Evolutionary conservation across 768 basidiomycete species (phyloP), one percentile per base, ranked within the genome.

Genomic region (Auricularia auricula-judae): DNA sequence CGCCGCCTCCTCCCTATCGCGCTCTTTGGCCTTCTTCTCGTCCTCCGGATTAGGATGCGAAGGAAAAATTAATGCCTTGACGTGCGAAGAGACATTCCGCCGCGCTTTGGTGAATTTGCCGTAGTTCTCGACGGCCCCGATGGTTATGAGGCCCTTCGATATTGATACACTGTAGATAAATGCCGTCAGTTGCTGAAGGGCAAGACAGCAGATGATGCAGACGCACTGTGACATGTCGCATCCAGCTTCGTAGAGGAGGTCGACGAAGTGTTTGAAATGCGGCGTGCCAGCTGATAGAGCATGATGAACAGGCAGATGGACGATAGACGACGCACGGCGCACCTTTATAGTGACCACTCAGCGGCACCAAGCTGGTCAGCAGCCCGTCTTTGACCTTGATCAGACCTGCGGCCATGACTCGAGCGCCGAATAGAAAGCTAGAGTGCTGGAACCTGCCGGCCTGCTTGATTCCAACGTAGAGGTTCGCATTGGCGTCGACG

Each of bases 201-300:
- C 23, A 29, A 5, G 56, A 29, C 23, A 59, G 34, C 14, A 14
- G 56, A 59, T 8, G 54, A 56, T 10, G 47, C 14, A 18, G 47
- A 36, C 56, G 56, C 29, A 59, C 56, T 59, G 56, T 18, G 56
- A 59, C 56, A 59, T 59, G 29, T 59, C 56, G 18, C 56, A 59
- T 10, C 56, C 56, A 4, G 56, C 23, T 29, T 59, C 56, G 56
- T 23, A 29, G 23, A 59, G 34, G 7, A 59, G 23, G 16, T 59
- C 56, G 23, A 35, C 56, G 34, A 59, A 59, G 10, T 35, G 56
- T 29, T 59, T 59, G 56, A 59, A 59, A 29, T 59, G 56, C 29
- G 56, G 56, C 56, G 56, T 59, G 5, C 56, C 56, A 33, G 56
- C 56, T 59, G 10, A 7, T 29, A 33, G 53, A 7, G 29, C 18